These are phyloP conservation scores for Heterobasidion irregulare DNA, from an alignment of 1,284 basidiomycete genomes.

Conservation along the genomic window DNA sequence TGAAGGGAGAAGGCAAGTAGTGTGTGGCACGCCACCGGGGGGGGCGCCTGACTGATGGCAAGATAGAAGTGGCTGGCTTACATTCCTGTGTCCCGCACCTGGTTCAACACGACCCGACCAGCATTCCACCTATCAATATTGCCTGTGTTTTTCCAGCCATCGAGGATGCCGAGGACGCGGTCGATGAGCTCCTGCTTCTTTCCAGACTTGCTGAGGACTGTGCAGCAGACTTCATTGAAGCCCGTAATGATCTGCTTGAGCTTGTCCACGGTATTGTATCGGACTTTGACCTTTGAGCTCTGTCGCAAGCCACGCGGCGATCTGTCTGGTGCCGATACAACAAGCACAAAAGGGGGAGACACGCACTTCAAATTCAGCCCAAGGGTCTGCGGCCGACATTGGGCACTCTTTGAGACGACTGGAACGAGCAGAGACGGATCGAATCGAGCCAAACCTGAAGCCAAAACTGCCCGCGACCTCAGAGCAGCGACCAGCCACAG, in stretches of 20 bases:
- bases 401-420: slow-evolving; percentile 5
- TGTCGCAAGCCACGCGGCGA: slow-evolving; percentile 14
- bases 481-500: not conserved
- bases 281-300: slow-evolving; percentile 38
- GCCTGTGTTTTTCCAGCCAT: slow-evolving; percentile 46
- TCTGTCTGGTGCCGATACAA: not conserved
- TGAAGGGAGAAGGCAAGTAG: not conserved
- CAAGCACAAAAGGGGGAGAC: slow-evolving; percentile 7
- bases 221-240: slow-evolving; percentile 67
- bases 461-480: not conserved
- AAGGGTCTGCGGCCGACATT: slow-evolving; percentile 42
- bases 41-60: not conserved
- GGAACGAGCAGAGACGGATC: slow-evolving; percentile 2
- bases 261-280: slow-evolving; percentile 64
- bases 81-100: slow-evolving; percentile 52
- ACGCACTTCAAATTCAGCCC: slow-evolving; percentile 57
- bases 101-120: slow-evolving; percentile 51
- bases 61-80: slow-evolving; percentile 31
- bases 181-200: slow-evolving; percentile 82
- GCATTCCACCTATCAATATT: slow-evolving; percentile 56
- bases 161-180: slow-evolving; percentile 48
- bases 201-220: slow-evolving; percentile 64
- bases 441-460: slow-evolving; percentile 5
- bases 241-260: slow-evolving; percentile 69
- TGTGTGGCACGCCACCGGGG: not conserved